Percentiles rank a stretch among this genome's conserved stretches.
phyloP scores from a whole-genome alignment of 2,329 filamentous ascomycete genomes.

The Mariannaea elegans region DNA sequence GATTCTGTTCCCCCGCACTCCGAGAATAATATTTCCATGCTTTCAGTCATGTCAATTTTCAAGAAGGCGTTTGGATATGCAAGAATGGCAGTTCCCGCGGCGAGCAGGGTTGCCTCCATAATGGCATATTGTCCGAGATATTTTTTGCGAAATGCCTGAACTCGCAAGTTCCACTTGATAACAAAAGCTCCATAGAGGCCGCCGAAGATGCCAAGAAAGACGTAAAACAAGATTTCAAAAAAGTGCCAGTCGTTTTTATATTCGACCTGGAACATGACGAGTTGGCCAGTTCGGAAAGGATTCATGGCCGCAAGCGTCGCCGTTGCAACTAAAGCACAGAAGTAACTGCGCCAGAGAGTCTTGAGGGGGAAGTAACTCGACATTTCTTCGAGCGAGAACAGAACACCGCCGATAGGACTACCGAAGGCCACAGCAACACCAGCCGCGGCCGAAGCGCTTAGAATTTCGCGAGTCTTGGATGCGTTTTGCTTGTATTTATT shows the following conservation, averaged over 20 bases:
- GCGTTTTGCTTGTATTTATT: slow-evolving; percentile 91
- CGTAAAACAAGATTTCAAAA: slow-evolving; percentile 93
- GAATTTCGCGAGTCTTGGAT: slow-evolving; percentile 91
- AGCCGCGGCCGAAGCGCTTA: slow-evolving; percentile 93
- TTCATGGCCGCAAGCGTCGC: slow-evolving; percentile 96
- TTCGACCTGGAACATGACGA: slow-evolving; percentile 98
- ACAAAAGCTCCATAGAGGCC: slow-evolving; percentile 96
- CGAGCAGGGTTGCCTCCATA: slow-evolving; percentile 85
- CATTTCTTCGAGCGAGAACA: slow-evolving; percentile 99
- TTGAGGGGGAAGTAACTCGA: slow-evolving; percentile 95
- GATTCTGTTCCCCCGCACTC: slow-evolving; percentile 92
- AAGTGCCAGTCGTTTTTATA: slow-evolving; percentile 99
- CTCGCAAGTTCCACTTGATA: slow-evolving; percentile 95
- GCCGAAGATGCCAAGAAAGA: slow-evolving; percentile 90
- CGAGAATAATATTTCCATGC: slow-evolving; percentile 96
- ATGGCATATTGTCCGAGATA: slow-evolving; percentile 87
- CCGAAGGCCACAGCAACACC: slow-evolving; percentile 97
- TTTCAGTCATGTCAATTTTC: slow-evolving; percentile 98
- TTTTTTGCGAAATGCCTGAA: slow-evolving; percentile 92
- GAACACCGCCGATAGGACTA: slow-evolving; percentile 93
- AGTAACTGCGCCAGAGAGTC: slow-evolving; percentile 97
- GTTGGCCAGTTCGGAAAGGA: slow-evolving; percentile 92
- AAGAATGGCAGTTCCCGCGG: slow-evolving; percentile 85
- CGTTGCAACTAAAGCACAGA: slow-evolving; percentile 94
- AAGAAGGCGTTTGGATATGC: slow-evolving; percentile 97